Evolutionary conservation across 441 rosid species (phyloP), one percentile per base, ranked within the genome.

Genomic region (Rhodomyrtus psidioides): DNA sequence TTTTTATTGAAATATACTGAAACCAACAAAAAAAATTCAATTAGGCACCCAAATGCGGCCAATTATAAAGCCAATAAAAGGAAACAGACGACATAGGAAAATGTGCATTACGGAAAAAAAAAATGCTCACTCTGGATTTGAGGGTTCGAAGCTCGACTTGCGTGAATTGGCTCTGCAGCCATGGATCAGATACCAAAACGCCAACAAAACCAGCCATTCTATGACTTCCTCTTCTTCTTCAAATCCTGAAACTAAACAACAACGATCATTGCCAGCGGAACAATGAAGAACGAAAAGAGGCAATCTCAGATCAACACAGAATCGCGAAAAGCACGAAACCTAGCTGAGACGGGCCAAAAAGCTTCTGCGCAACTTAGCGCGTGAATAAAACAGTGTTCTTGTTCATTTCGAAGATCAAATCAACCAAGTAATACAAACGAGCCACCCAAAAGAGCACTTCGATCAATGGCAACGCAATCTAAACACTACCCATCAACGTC

Each of bases 131-230:
- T 94, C 94, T 93, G 56, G 99, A 94, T 90, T 98, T 96, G 59
- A 98, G 97, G 81, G 97, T 92, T 23, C 99, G 98, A 30, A 96
- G 92, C 92, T 98, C 98, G 53, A 98, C 99, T 91, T 98, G 99
- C 75, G 99, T 98, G 95, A 98, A 98, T 89, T 98, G 99, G 89
- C 98, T 93, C 81, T 98, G 99, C 82, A 98, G 96, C 99, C 95
- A 93, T 90, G 95, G 98, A 96, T 98, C 99, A 88, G 99, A 95
- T 86, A 98, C 98, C 83, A 94, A 85, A 44, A 98, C 95, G 81
- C 99, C 99, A 86, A 93, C 97, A 90, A 92, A 97, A 92, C 94
- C 91, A 87, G 99, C 93, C 99, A 98, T 98, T 54, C 84, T 82
- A 28, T 54, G 56, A 44, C 88, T 59, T 83, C 84, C 81, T 88